Evolutionary conservation across 176 grass and related monocot species (phyloP).

Genomic region (Urochloa ruziziensis): DNA sequence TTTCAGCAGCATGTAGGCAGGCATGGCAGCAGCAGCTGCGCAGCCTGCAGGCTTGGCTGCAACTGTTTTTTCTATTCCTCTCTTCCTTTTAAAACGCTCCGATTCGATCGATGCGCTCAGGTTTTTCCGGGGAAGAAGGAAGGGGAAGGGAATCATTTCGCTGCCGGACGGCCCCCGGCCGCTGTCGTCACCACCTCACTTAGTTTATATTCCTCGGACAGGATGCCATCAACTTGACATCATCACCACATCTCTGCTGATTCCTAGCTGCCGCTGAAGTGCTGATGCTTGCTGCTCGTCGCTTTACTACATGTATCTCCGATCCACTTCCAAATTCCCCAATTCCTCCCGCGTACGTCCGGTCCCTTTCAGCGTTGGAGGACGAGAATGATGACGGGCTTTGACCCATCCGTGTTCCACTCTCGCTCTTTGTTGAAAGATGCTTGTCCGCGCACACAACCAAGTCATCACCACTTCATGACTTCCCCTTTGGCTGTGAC

Average conservation of each 20-base stretch:
- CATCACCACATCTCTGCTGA: conserved; percentile 20
- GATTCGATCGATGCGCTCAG: neutral
- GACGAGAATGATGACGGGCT: neutral
- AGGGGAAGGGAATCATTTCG: conserved; percentile 13
- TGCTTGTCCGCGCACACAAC: neutral
- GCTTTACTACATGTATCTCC: conserved; percentile 6
- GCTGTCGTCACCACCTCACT: neutral
- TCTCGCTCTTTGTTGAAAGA: conserved; percentile 15
- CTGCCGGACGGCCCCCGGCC: conserved; percentile 14
- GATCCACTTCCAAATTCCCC: conserved; percentile 18
- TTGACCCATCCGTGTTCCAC: conserved; percentile 9
- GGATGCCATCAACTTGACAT: conserved; percentile 29
- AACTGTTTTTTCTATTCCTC: conserved; percentile 25
- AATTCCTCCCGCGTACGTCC: conserved; percentile 6
- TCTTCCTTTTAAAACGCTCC: neutral
- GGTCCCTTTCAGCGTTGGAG: conserved; percentile 27
- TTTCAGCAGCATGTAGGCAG: conserved; percentile 26
- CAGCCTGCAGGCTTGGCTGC: conserved; percentile 14
- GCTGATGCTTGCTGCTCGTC: neutral
- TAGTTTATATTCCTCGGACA: conserved; percentile 11
- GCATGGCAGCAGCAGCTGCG: conserved; percentile 22
- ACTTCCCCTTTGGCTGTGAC: neutral
- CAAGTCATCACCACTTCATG: conserved; percentile 17
- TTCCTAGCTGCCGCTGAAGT: neutral
- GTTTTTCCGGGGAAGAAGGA: conserved; percentile 24